Base-by-base conservation (phyloP, 164 flowering plant genomes). In the Cinnamomum chago region DNA sequence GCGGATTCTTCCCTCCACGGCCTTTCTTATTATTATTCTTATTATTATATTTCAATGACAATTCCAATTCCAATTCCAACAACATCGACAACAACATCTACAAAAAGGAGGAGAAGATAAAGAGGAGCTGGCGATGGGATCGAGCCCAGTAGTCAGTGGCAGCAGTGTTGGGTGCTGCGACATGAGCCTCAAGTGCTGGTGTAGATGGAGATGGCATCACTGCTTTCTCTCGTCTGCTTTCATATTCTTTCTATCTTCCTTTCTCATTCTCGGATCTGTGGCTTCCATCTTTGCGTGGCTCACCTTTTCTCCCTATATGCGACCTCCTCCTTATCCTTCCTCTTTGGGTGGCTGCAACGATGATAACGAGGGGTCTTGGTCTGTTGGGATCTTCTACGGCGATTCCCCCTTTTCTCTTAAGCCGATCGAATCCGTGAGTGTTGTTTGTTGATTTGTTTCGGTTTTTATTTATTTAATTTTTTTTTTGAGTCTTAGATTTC, bases 321-420 rank as follows among this genome's bases (percentile, higher is more conserved):
- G 77, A 25, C 68, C 75, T 2, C 60, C 60, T 55, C 15, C 60
- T 3, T 72, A 58, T 13, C 10, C 74, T 35, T 27, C 86, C 6
- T 72, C 84, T 6, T 35, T 83, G 17, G 97, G 95, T 11, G 97
- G 95, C 11, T 94, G 97, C 79, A 86, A 68, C 51, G 89, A 82
- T 18, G 98, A 95, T 76, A 81, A 73, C 74, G 97, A 95, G 79
- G 98, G 98, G 5, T 95, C 98, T 2, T 95, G 98, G 98, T 82
- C 98, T 0, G 80, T 95, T 68, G 98, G 97, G 69, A 84, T 93
- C 71, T 91, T 86, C 79, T 91, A 86, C 62, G 99, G 98, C 2
- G 89, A 89, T 60, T 88, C 97, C 10, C 98, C 98, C 0, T 88
- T 95, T 67, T 81, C 89, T 27, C 89, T 95, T 70, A 84, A 84